Percentiles rank a stretch among this genome's conserved stretches.
Evolutionary conservation across 2,329 filamentous ascomycete genomes (phyloP).

Genomic region (Aspergillus pseudonomiae): DNA sequence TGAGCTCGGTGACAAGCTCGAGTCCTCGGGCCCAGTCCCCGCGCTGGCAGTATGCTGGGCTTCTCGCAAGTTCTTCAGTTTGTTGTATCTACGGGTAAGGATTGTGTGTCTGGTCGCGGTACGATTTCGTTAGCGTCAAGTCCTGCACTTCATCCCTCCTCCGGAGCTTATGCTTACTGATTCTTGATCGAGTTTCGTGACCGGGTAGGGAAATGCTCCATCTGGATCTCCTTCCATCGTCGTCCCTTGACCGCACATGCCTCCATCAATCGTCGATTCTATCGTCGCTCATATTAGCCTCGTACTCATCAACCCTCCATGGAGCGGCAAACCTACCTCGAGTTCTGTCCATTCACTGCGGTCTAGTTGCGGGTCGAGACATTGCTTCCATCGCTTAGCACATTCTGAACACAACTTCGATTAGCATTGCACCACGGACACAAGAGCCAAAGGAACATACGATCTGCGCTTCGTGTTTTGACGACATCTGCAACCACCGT

Average conservation of each 20-base stretch:
- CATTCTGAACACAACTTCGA: background rate
- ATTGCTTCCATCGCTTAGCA: constrained; percentile 1
- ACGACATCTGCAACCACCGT: constrained; percentile 1
- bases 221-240: constrained; percentile 1
- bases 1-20: background rate
- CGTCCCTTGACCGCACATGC: background rate
- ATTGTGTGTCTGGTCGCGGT: background rate
- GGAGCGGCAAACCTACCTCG: background rate
- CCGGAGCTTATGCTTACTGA: background rate
- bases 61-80: background rate
- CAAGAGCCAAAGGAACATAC: background rate
- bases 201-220: background rate
- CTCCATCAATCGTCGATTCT: constrained; percentile 1
- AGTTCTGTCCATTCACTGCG: constrained; percentile 2
- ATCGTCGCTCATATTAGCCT: background rate
- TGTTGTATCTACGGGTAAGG: background rate
- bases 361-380: background rate
- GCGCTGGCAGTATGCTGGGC: background rate
- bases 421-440: background rate
- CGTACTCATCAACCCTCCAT: background rate
- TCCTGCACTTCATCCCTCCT: background rate
- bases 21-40: background rate
- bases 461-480: constrained; percentile 3
- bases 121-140: background rate
- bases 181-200: background rate